phyloP scores from a whole-genome alignment of 2,329 filamentous ascomycete species.

The Salinomyces thailandicus region DNA sequence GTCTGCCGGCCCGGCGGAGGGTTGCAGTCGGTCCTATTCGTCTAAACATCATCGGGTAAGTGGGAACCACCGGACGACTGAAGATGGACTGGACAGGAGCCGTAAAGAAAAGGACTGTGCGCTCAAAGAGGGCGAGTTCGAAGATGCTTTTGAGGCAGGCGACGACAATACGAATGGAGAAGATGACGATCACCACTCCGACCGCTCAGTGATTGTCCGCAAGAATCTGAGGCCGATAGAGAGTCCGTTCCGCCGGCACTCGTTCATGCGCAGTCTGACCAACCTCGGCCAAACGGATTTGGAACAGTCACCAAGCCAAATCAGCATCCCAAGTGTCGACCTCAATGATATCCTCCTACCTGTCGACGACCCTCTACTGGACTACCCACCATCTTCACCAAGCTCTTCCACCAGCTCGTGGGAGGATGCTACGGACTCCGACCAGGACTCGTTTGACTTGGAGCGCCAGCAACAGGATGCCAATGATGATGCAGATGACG shows the following conservation, averaged over 20 bases:
- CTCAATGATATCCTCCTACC: slow-evolving; percentile 33
- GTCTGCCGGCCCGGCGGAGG: slow-evolving; percentile 4
- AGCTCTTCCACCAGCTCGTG: slow-evolving; percentile 18
- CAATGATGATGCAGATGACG: slow-evolving; percentile 52
- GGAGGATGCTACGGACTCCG: slow-evolving; percentile 19
- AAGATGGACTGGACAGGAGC: slow-evolving; percentile 11
- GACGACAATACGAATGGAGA: not conserved
- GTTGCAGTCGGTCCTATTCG: slow-evolving; percentile 7
- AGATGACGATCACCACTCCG: not conserved
- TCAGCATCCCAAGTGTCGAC: slow-evolving; percentile 15
- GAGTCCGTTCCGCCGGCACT: slow-evolving; percentile 17
- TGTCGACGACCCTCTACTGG: slow-evolving; percentile 32
- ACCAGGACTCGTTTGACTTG: slow-evolving; percentile 10
- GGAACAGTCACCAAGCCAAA: slow-evolving; percentile 17
- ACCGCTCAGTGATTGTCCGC: slow-evolving; percentile 3
- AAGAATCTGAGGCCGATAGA: slow-evolving; percentile 12
- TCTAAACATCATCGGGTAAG: slow-evolving; percentile 41
- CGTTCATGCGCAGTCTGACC: slow-evolving; percentile 10
- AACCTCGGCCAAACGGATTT: slow-evolving; percentile 2
- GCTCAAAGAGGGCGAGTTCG: too few relatives aligned
- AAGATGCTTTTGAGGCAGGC: not conserved
- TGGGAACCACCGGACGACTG: slow-evolving; percentile 33
- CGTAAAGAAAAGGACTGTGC: too few relatives aligned
- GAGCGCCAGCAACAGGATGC: slow-evolving; percentile 12
- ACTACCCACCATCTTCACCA: slow-evolving; percentile 24